phyloP scores from a whole-genome alignment of 1,284 basidiomycete species.

The Irpex sp. region DNA sequence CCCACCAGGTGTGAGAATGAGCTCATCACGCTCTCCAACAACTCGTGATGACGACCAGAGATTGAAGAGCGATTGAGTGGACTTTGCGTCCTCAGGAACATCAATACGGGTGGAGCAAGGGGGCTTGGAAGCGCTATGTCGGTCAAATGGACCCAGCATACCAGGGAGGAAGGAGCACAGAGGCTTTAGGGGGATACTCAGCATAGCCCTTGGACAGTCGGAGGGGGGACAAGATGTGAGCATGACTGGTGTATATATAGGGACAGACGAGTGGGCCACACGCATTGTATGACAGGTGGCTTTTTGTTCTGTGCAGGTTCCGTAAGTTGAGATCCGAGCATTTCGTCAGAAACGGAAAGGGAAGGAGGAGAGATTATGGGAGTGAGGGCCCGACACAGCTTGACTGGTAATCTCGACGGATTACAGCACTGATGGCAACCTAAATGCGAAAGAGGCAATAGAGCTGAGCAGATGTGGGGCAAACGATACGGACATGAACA shows the following conservation, averaged over 20 bases:
- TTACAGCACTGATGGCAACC: neutral
- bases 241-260: conserved; percentile 7
- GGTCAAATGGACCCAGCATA: conserved; percentile 4
- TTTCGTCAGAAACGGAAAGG: conserved; percentile 24
- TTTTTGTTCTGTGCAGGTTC: conserved; percentile 30
- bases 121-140: no score
- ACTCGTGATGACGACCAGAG: conserved; percentile 64
- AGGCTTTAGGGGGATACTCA: conserved; percentile 20
- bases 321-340: conserved; percentile 37
- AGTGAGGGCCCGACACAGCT: conserved; percentile 27
- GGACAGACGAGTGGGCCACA: conserved; percentile 15
- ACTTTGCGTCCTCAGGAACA: neutral
- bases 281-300: conserved; percentile 31
- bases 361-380: conserved; percentile 29
- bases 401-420: no score
- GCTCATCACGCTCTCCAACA: conserved; percentile 32
- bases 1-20: conserved; percentile 58
- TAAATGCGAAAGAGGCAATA: neutral
- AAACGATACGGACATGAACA: neutral
- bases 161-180: conserved; percentile 9
- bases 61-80: conserved; percentile 39
- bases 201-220: conserved; percentile 22
- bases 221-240: conserved; percentile 12
- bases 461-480: neutral
- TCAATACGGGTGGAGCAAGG: no score